Percentiles rank a stretch among this genome's conserved stretches.
Conservation (phyloP, 441 rosid species). For the Rhodomyrtus psidioides region DNA sequence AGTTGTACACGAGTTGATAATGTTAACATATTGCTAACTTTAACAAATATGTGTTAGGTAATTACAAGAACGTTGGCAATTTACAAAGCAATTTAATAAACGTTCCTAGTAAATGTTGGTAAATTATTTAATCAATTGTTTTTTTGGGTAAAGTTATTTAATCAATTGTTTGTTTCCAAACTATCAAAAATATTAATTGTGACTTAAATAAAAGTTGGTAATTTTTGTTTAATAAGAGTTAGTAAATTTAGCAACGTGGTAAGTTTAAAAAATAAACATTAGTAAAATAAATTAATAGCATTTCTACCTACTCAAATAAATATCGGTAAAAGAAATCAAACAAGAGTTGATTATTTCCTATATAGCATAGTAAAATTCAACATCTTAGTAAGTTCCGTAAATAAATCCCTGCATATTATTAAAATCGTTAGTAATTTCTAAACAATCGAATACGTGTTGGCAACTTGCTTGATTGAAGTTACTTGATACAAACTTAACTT, state of each 20-base stretch:
- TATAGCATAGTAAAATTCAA: not conserved
- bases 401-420: not conserved
- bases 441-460: not conserved
- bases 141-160: not conserved
- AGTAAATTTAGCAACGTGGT: not conserved
- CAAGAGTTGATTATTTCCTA: not conserved
- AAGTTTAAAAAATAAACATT: not conserved
- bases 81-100: not conserved
- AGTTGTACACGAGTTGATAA: not conserved
- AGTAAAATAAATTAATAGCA: not conserved
- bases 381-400: fast-evolving
- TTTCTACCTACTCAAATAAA: not conserved
- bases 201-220: not conserved
- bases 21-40: not conserved
- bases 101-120: not conserved
- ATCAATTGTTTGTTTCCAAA: not conserved
- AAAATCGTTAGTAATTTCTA: not conserved
- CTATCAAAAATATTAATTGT: not conserved
- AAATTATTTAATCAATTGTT: not conserved
- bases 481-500: not conserved
- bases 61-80: not conserved
- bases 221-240: not conserved
- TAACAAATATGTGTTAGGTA: not conserved
- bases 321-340: not conserved
- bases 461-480: not conserved